Conservation (phyloP, 2,329 filamentous ascomycete genomes). For the Hymenoscyphus linearis region DNA sequence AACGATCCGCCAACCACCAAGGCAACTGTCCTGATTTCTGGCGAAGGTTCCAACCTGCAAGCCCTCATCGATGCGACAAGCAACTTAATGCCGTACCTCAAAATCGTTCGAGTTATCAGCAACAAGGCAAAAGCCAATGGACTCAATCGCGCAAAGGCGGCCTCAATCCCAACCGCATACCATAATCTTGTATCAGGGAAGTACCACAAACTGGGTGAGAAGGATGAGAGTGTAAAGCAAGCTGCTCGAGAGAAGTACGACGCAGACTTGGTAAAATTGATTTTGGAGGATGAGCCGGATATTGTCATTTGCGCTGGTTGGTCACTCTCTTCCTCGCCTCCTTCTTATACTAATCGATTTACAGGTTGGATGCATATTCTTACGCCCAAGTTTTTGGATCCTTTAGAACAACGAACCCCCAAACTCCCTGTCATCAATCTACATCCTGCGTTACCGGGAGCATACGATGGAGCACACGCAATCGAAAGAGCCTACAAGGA, state of each 20-base stretch:
- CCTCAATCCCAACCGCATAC: constrained; percentile 57
- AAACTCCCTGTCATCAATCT: constrained; percentile 61
- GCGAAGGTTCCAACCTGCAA: constrained; percentile 67
- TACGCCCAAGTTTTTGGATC: constrained; percentile 54
- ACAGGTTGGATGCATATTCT: constrained; percentile 69
- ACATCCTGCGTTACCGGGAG: constrained; percentile 56
- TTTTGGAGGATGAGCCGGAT: constrained; percentile 47
- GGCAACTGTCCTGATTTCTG: constrained; percentile 58
- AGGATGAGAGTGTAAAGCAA: constrained; percentile 39
- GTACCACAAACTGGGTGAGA: constrained; percentile 25
- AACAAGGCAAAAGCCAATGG: constrained; percentile 62
- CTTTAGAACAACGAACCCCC: constrained; percentile 42
- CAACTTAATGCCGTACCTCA: constrained; percentile 40
- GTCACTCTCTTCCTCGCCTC: constrained; percentile 11
- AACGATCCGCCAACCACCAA: constrained; percentile 25
- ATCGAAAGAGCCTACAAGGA: constrained; percentile 75
- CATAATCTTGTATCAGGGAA: constrained; percentile 60
- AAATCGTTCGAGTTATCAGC: constrained; percentile 58
- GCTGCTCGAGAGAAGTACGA: constrained; percentile 58
- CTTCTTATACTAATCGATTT: constrained; percentile 40
- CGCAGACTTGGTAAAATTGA: constrained; percentile 56
- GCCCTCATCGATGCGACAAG: constrained; percentile 48
- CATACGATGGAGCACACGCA: constrained; percentile 71
- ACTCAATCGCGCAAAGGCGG: constrained; percentile 53
- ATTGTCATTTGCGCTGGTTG: constrained; percentile 64